Percentiles rank a stretch among this genome's conserved stretches.
Evolutionary conservation across 352 stramenopile species (phyloP).

Genomic region (Globisporangium spinosum): DNA sequence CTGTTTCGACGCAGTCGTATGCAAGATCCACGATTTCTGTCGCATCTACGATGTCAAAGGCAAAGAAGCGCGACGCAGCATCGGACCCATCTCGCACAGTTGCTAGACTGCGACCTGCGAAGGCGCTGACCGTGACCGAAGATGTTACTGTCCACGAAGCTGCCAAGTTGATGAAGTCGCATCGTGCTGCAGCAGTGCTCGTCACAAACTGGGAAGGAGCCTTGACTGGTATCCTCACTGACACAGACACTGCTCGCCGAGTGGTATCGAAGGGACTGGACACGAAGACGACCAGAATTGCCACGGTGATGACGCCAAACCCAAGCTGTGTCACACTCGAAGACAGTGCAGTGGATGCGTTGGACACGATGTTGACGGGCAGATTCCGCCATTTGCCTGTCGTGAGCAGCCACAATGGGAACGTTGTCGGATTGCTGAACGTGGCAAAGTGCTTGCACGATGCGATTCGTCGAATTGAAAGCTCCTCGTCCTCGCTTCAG

Average conservation of each 20-base stretch:
- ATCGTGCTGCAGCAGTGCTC: conserved; percentile 90
- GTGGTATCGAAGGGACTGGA: conserved; percentile 78
- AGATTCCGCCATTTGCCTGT: conserved; percentile 98
- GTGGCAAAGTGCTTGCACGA: conserved; percentile 98
- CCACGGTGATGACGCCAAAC: conserved; percentile 82
- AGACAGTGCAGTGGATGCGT: conserved; percentile 76
- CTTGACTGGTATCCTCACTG: conserved; percentile 94
- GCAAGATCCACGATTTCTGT: conserved; percentile 74
- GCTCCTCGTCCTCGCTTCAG: conserved; percentile 71
- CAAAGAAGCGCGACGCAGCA: conserved; percentile 43
- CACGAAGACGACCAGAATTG: conserved; percentile 57
- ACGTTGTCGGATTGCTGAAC: conserved; percentile 94
- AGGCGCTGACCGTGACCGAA: conserved; percentile 86
- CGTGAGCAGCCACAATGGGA: conserved; percentile 66
- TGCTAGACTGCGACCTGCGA: conserved; percentile 71
- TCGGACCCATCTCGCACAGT: conserved; percentile 67
- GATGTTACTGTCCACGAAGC: conserved; percentile 85
- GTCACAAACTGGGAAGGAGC: conserved; percentile 85
- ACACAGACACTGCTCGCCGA: conserved; percentile 83
- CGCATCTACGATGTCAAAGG: conserved; percentile 70
- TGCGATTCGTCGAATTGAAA: conserved; percentile 96
- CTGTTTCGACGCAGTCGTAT: conserved; percentile 75
- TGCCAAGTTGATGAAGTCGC: conserved; percentile 88
- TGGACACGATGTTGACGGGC: conserved; percentile 85
- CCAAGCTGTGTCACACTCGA: conserved; percentile 80